Conservation (phyloP, 768 basidiomycete species). For the Russula vinacea region DNA sequence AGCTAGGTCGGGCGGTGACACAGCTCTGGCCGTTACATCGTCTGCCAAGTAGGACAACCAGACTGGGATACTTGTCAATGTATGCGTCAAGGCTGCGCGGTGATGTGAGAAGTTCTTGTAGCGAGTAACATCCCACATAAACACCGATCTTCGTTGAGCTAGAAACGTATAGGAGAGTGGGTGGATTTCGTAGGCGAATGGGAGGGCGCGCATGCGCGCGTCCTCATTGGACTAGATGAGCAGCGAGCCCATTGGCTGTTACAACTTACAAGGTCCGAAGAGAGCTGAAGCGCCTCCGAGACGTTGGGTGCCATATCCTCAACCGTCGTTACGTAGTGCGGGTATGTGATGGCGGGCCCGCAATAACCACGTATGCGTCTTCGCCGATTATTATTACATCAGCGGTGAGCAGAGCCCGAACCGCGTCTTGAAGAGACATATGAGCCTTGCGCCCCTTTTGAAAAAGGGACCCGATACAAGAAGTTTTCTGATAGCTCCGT, state of each 20-base stretch:
- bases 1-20: conserved; percentile 60
- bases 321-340: conserved; percentile 66
- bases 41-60: conserved; percentile 61
- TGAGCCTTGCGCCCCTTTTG: background rate
- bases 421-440: conserved; percentile 42
- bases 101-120: too few relatives aligned
- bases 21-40: conserved; percentile 38
- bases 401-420: conserved; percentile 62
- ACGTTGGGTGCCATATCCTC: conserved; percentile 71
- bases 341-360: conserved; percentile 84
- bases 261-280: conserved; percentile 59
- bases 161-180: conserved; percentile 26
- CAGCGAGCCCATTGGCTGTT: too few relatives aligned
- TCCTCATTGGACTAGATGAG: too few relatives aligned
- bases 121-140: conserved; percentile 12
- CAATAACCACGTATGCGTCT: conserved; percentile 71
- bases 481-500: conserved; percentile 8
- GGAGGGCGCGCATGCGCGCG: too few relatives aligned
- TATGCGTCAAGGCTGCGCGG: conserved; percentile 83
- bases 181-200: too few relatives aligned
- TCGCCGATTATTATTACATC: conserved; percentile 59
- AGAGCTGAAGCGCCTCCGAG: conserved; percentile 82
- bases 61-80: conserved; percentile 67
- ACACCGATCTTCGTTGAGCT: conserved; percentile 10
- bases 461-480: conserved; percentile 14